Conservation (phyloP, 2,329 filamentous ascomycete species). For the Paramyrothecium sp. region DNA sequence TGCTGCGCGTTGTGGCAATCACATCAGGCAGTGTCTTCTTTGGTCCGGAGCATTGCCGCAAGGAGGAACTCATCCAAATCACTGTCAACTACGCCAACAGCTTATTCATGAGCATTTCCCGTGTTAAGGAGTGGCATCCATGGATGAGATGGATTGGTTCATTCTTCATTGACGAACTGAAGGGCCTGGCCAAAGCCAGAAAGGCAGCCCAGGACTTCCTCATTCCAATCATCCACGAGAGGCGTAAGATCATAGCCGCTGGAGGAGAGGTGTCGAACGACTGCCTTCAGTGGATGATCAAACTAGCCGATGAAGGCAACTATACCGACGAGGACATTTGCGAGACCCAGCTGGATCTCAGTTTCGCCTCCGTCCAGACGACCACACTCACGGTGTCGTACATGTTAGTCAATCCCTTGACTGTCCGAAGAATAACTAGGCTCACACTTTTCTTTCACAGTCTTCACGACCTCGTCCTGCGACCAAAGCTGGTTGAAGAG, state of each 20-base stretch:
- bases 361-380: conserved; percentile 16
- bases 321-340: not conserved
- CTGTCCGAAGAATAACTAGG: not conserved
- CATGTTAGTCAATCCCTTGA: not conserved
- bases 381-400: conserved; percentile 14
- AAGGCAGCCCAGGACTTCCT: not conserved
- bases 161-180: not conserved
- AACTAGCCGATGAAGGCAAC: not conserved
- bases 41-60: not conserved
- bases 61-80: not conserved
- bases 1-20: not conserved
- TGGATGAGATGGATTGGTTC: not conserved
- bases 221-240: not conserved
- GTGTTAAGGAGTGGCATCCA: not conserved
- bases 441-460: not conserved
- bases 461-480: not conserved
- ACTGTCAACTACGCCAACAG: not conserved
- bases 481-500: not conserved
- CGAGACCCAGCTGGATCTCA: conserved; percentile 4
- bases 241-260: not conserved
- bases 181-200: not conserved
- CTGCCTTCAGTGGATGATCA: not conserved
- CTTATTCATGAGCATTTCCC: not conserved
- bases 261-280: not conserved
- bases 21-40: not conserved